A percentile compares a stretch with the other conserved stretches of the same genome.
Evolutionary conservation across 148 eudicot species (phyloP).

Genomic region (Mesembryanthemum crystallinum): DNA sequence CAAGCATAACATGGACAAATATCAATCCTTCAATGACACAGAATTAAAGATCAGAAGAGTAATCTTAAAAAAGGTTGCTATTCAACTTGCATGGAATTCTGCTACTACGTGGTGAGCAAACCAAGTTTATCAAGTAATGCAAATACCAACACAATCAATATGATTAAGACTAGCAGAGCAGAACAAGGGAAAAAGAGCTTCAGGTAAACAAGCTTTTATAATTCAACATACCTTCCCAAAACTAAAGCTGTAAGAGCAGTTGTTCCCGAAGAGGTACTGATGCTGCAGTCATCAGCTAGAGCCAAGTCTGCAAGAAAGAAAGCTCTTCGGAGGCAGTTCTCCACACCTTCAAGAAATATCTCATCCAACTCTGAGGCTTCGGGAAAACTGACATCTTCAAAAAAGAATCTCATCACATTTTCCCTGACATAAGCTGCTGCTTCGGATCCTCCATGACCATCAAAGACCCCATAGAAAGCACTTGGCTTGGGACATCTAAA

Average conservation of each 20-base stretch:
- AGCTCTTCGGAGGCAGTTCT: conserved; percentile 51
- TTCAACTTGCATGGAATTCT: not conserved
- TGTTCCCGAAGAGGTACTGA: conserved; percentile 69
- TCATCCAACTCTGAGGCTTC: conserved; percentile 49
- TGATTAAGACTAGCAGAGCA: no score
- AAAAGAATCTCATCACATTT: conserved; percentile 49
- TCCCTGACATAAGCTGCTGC: conserved; percentile 66
- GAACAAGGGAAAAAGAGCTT: not conserved
- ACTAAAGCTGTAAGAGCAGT: conserved; percentile 74
- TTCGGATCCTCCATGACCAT: conserved; percentile 94
- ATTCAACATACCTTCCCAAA: conserved; percentile 57
- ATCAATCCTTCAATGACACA: not conserved
- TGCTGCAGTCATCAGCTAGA: conserved; percentile 59
- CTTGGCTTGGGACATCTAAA: conserved; percentile 60
- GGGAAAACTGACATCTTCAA: conserved; percentile 55
- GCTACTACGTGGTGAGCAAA: not conserved
- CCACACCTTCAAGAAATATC: conserved; percentile 48
- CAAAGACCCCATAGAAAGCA: conserved; percentile 87
- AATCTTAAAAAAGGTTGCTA: not conserved
- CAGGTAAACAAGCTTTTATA: not conserved
- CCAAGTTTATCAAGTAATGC: not conserved
- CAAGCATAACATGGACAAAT: not conserved
- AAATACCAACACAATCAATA: no score
- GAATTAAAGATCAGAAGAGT: not conserved
- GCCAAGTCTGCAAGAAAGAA: conserved; percentile 70